Evolutionary conservation across 768 basidiomycete genomes (phyloP), one percentile per base, ranked within the genome.

Genomic region (Coprinopsis strossmayeri): DNA sequence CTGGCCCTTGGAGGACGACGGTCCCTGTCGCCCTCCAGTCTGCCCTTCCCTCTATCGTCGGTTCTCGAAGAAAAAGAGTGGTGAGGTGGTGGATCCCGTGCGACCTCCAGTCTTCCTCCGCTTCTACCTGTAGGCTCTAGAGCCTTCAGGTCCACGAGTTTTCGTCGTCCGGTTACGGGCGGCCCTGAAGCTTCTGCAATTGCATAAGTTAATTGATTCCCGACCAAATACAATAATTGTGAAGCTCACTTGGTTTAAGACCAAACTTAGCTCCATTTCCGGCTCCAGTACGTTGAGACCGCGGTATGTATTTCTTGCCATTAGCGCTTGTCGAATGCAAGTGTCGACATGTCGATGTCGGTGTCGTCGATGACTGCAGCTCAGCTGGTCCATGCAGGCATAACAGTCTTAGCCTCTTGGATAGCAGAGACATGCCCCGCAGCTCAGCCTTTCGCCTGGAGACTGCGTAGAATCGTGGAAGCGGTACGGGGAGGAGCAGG

Each of bases 101-200:
- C 40, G 17, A 42, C 40, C 23, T 42, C 40, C 21, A 23, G 23
- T 7, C 40, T 7, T n/a, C 37, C 37, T 24, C 40, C 40, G 23
- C 21, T 42, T 42, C 40, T 18, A 11, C 21, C 5, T 9, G 9
- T 42, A 4, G 24, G 24, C 11, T 42, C 40, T 9, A 24, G 21
- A 24, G 21, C 40, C 40, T 42, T 42, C 40, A 42, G 17, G 40
- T 42, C 23, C 18, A 42, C 40, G 3, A 42, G 40, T 25, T 26
- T 42, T 24, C 40, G 7, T 25, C 40, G 40, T 4, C 40, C 40
- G 18, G 21, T 42, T 9, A 42, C 40, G 9, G 23, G 40, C 5
- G 17, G 17, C 35, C 9, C 11, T 38, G 30, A 10, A 9, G 35
- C n/a, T n/a, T n/a, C n/a, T n/a, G n/a, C n/a, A n/a, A n/a, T 38